Evolutionary conservation across 1,284 basidiomycete genomes (phyloP), one percentile per base, ranked within the genome.

Genomic region (Leccinum insolens): DNA sequence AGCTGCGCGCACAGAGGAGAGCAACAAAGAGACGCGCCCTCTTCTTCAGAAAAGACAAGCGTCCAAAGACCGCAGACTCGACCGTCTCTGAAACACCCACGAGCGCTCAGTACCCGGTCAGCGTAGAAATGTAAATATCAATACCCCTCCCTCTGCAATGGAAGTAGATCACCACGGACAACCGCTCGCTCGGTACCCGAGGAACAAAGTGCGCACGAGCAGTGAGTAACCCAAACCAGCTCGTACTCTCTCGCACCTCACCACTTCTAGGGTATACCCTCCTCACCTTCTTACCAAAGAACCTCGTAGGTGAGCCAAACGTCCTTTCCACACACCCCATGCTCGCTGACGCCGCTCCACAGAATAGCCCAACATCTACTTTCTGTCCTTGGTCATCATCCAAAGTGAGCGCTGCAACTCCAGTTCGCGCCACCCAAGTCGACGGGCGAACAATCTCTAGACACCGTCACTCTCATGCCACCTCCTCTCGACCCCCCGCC

Each of bases 201-300:
- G 96, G 73, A 99, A 99, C 80, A 99, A 98, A 86, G 95, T 99
- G 68, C 86, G 94, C 75, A 98, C 96, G 59, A 93, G 92, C 72
- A 97, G 93, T 94, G 79, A 81, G 92, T 90, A 57, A 25, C 20
- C 28, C 9, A 37, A 1, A 6, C 22, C 15, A 44, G 57, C 46
- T 55, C 22, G 22, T 25, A 15, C 52, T 8, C 52, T 15, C n/a
- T 52, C 58, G 5, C 22, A 14, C 22, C 22, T 57, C 52, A 25
- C 52, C 22, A 1, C 7, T 15, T 57, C 22, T 15, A 57, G 28
- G 52, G 52, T 57, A 57, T 57, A 57, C 52, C 52, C 22, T 59
- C 57, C 25, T 59, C 58, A 59, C 28, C 4, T 59, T 59, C 9
- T 3, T 57, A 11, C 52, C 22, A 15, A 57, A 57, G 52, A 57